These are phyloP conservation scores for Hibiscus tridactylites DNA, from an alignment of 345 rosid species.

Conservation along the genomic window DNA sequence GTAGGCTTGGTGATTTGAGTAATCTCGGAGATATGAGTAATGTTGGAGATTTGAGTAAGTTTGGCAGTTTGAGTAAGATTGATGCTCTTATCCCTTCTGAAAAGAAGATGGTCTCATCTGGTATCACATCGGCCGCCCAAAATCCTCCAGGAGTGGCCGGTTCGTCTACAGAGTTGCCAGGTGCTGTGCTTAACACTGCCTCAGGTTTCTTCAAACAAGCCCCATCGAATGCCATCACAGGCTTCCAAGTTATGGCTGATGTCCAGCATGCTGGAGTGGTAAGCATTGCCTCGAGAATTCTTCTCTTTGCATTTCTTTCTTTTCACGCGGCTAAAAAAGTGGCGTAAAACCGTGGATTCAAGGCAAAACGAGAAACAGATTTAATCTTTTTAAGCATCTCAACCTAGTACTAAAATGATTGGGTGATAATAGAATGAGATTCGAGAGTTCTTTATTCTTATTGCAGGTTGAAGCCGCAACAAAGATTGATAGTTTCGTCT, in stretches of 20 bases:
- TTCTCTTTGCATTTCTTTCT: neutral
- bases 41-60: too few relatives aligned
- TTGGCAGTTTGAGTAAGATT: neutral
- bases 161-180: neutral
- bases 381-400: neutral
- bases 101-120: neutral
- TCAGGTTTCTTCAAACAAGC: neutral
- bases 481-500: slow-evolving; percentile 54
- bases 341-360: neutral
- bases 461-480: slow-evolving; percentile 36
- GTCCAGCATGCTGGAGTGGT: neutral
- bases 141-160: neutral
- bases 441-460: neutral
- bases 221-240: neutral
- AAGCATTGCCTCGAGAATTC: neutral
- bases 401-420: neutral
- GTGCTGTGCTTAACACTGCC: neutral
- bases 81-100: neutral
- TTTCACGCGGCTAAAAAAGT: neutral
- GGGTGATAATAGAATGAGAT: neutral
- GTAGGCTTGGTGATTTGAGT: neutral
- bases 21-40: too few relatives aligned
- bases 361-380: neutral
- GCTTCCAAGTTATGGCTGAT: neutral
- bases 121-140: neutral